A percentile compares a stretch with the other conserved stretches of the same genome.
Conservation (phyloP, 495 filamentous ascomycete species). For the Rhypophila decipiens region DNA sequence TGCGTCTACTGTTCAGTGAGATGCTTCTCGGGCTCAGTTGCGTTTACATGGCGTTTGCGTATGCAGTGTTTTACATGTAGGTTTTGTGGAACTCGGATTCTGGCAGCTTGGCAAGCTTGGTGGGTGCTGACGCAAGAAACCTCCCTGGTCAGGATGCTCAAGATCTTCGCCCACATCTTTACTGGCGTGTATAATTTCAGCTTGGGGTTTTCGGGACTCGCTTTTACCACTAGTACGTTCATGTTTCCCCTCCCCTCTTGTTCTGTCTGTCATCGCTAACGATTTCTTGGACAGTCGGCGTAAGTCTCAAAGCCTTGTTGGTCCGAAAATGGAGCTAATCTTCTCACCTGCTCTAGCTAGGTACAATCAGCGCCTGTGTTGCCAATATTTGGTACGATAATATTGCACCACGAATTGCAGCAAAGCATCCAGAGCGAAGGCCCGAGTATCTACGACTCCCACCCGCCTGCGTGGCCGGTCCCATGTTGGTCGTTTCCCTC, state of each 20-base stretch:
- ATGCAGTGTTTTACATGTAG: constrained; percentile 65
- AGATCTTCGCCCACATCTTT: constrained; percentile 55
- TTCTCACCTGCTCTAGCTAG: constrained; percentile 6
- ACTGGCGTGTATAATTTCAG: constrained; percentile 35
- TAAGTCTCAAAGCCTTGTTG: too few relatives aligned
- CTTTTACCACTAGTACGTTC: constrained; percentile 21
- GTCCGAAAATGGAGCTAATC: too few relatives aligned
- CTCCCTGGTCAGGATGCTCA: constrained; percentile 33
- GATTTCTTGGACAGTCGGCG: too few relatives aligned
- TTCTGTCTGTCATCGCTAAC: neutral
- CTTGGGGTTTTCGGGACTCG: constrained; percentile 24
- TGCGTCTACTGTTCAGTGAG: constrained; percentile 52
- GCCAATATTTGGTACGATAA: constrained; percentile 35
- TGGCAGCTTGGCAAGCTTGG: too few relatives aligned
- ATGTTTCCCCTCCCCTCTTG: neutral
- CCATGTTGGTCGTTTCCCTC: constrained; percentile 48
- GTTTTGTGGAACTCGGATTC: too few relatives aligned
- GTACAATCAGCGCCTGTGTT: constrained; percentile 45
- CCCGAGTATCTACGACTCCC: constrained; percentile 59
- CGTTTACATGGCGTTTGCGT: constrained; percentile 56
- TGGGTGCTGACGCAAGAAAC: too few relatives aligned
- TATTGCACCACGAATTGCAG: constrained; percentile 16
- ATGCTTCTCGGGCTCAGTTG: constrained; percentile 56
- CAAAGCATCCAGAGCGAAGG: constrained; percentile 13
- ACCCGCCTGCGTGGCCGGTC: constrained; percentile 54